Evolutionary conservation across 2,329 filamentous ascomycete species (phyloP).

Genomic region (Xylariaceae sp.): DNA sequence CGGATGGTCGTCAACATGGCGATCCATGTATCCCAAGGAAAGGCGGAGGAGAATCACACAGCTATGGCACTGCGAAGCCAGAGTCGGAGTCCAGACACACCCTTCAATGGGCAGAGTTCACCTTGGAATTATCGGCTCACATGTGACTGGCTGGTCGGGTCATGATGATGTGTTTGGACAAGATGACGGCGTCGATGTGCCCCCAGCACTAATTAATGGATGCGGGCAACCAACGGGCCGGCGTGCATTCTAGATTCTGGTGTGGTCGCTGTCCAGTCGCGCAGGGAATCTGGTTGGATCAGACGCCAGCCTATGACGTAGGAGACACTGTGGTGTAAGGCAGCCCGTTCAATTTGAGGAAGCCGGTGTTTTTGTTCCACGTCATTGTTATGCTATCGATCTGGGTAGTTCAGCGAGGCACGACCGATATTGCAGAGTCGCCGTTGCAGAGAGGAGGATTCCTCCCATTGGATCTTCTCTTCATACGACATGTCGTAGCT

Average conservation of each 20-base stretch:
- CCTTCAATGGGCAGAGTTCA: not conserved
- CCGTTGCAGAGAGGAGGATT: not conserved
- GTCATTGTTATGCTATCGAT: conserved; percentile 14
- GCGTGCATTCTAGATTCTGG: not conserved
- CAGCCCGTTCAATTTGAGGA: conserved; percentile 2
- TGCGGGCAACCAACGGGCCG: not conserved
- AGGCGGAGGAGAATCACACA: too few relatives aligned
- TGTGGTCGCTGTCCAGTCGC: not conserved
- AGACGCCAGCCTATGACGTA: conserved; percentile 10
- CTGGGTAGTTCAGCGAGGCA: not conserved
- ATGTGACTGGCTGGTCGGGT: not conserved
- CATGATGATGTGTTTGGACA: not conserved
- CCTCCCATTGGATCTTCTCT: not conserved
- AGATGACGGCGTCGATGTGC: not conserved
- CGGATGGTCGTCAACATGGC: too few relatives aligned
- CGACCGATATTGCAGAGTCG: not conserved
- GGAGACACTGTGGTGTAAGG: conserved; percentile 2
- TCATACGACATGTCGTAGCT: too few relatives aligned
- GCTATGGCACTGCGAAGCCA: too few relatives aligned
- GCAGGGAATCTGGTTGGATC: too few relatives aligned
- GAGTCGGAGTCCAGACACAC: not conserved
- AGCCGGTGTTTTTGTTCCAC: conserved; percentile 9
- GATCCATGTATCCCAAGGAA: too few relatives aligned
- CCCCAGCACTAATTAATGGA: not conserved
- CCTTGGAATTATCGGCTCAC: not conserved